Evolutionary conservation across 768 basidiomycete species (phyloP).

Genomic region (Phylloporus sp.): DNA sequence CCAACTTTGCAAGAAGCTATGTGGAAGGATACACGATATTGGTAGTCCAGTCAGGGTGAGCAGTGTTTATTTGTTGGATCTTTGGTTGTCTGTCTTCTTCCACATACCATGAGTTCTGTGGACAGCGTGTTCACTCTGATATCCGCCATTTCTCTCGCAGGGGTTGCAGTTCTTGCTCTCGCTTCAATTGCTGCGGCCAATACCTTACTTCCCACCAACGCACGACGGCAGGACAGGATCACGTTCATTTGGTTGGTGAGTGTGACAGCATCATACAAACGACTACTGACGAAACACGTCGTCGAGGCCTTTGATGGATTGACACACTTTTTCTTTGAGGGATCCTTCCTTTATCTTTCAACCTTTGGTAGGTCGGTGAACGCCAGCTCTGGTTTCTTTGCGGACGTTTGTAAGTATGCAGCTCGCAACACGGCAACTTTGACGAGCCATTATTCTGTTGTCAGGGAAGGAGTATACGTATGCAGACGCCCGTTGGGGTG

Average conservation of each 20-base stretch:
- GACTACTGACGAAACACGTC: neutral
- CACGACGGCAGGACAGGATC: constrained; percentile 56
- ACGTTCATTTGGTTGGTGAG: constrained; percentile 78
- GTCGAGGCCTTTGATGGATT: constrained; percentile 70
- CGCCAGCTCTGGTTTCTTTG: constrained; percentile 61
- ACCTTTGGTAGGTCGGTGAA: constrained; percentile 70
- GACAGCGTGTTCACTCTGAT: constrained; percentile 48
- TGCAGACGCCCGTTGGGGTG: constrained; percentile 80
- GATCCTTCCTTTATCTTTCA: constrained; percentile 74
- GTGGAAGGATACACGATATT: too few species aligned
- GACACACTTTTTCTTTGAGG: constrained; percentile 76
- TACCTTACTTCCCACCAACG: constrained; percentile 56
- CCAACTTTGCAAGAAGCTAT: too few species aligned
- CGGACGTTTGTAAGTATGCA: constrained; percentile 60
- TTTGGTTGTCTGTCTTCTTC: neutral
- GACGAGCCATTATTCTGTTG: neutral
- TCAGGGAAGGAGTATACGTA: constrained; percentile 77
- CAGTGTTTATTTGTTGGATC: too few species aligned
- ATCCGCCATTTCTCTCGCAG: constrained; percentile 59
- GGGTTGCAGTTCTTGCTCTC: constrained; percentile 47
- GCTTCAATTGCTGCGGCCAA: constrained; percentile 52
- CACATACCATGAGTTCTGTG: constrained; percentile 15
- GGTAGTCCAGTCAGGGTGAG: too few species aligned
- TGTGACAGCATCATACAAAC: constrained; percentile 1
- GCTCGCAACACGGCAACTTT: neutral